Conservation (phyloP, 1,139 yeast species). For the Pichia terricola region DNA sequence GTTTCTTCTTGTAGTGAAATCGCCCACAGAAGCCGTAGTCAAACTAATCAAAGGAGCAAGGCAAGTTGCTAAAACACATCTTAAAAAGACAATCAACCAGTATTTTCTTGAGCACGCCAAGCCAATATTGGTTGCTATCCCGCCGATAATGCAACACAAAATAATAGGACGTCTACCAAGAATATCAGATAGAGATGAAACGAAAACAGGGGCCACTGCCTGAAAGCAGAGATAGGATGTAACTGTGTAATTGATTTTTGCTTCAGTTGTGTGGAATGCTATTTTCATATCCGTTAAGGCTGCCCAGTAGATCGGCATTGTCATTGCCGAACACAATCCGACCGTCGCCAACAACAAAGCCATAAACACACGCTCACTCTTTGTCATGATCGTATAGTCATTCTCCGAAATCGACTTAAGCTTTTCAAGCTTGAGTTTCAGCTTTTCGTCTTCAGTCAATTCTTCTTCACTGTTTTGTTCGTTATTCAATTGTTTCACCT, state of each 20-base stretch:
- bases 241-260: slow-evolving; percentile 53
- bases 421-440: neutral
- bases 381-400: slow-evolving; percentile 28
- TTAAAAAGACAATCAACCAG: slow-evolving; percentile 42
- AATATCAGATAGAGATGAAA: slow-evolving; percentile 57
- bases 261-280: slow-evolving; percentile 44
- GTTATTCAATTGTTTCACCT: too few species aligned
- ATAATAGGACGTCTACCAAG: slow-evolving; percentile 64
- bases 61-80: slow-evolving; percentile 64
- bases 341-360: slow-evolving; percentile 34
- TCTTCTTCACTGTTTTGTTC: too few species aligned
- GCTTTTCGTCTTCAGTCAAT: neutral
- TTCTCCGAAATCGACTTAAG: neutral
- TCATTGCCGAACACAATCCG: slow-evolving; percentile 55
- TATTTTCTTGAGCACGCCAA: slow-evolving; percentile 47
- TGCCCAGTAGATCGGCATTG: slow-evolving; percentile 67
- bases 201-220: slow-evolving; percentile 57
- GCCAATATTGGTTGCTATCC: slow-evolving; percentile 49
- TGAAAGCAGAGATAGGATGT: slow-evolving; percentile 66
- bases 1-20: slow-evolving; percentile 48
- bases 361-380: slow-evolving; percentile 28
- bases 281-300: slow-evolving; percentile 47
- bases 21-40: slow-evolving; percentile 59
- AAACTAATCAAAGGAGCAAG: slow-evolving; percentile 65
- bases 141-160: slow-evolving; percentile 41